Percentiles rank a stretch among this genome's conserved stretches.
phyloP scores from a whole-genome alignment of 257 asterid species.

The Nicotiana obtusifolia region DNA sequence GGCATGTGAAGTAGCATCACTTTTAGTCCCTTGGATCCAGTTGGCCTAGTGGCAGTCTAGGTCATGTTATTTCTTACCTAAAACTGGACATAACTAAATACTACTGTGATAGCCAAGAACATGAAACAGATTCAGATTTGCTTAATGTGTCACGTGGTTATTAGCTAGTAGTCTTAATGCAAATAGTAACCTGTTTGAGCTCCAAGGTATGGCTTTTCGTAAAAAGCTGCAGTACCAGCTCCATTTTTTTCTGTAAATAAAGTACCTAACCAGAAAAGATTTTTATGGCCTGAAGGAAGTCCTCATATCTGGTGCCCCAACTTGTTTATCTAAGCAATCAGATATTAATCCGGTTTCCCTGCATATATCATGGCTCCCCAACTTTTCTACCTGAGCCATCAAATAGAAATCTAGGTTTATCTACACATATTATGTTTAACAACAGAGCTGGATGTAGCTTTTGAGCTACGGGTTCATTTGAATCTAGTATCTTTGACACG shows the following conservation, averaged over 20 bases:
- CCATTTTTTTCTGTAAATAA: neutral
- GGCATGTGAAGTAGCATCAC: neutral
- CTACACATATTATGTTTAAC: neutral
- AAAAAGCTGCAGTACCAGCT: neutral
- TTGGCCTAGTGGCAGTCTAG: neutral
- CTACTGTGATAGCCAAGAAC: neutral
- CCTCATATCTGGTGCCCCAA: neutral
- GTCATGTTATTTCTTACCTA: neutral
- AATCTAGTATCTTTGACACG: too few species aligned
- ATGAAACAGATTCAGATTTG: neutral
- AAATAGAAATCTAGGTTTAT: neutral
- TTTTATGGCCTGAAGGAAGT: neutral
- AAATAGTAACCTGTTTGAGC: neutral
- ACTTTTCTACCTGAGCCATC: constrained; percentile 1
- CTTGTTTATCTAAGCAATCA: neutral
- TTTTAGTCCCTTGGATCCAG: neutral
- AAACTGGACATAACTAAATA: neutral
- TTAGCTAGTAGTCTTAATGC: neutral
- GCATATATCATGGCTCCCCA: neutral
- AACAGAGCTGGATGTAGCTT: too few species aligned
- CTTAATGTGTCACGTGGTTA: neutral
- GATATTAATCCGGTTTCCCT: neutral
- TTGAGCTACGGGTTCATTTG: too few species aligned
- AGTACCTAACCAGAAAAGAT: neutral
- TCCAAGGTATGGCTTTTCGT: neutral